phyloP scores from a whole-genome alignment of 352 stramenopile genomes.

The Halophytophthora polymorphica region DNA sequence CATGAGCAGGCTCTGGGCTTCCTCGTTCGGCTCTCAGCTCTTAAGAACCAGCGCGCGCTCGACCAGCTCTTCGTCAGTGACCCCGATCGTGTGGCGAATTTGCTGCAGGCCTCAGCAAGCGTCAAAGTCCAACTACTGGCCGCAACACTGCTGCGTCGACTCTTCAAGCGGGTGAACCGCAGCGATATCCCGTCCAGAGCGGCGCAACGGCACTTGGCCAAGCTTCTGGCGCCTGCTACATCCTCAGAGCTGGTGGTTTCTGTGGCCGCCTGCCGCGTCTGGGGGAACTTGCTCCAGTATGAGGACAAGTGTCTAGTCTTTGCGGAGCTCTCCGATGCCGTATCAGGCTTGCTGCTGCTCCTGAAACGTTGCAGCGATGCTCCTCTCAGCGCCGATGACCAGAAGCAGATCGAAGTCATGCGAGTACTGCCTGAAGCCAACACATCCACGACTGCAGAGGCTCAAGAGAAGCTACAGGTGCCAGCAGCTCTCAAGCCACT shows the following conservation, averaged over 20 bases:
- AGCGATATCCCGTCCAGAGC: conserved; percentile 32
- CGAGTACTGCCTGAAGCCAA: conserved; percentile 1
- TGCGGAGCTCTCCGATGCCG: conserved; percentile 29
- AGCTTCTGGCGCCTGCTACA: conserved; percentile 25
- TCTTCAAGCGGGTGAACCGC: conserved; percentile 60
- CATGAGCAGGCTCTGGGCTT: conserved; percentile 51
- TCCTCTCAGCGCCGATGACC: background rate
- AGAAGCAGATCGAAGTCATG: background rate
- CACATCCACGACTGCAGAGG: conserved; percentile 2
- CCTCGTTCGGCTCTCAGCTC: conserved; percentile 39
- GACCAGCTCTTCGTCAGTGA: conserved; percentile 39
- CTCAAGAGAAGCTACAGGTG: conserved; percentile 15
- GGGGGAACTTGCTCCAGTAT: conserved; percentile 59
- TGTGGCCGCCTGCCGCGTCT: conserved; percentile 48
- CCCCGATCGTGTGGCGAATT: conserved; percentile 52
- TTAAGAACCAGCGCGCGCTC: conserved; percentile 49
- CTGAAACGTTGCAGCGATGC: conserved; percentile 19
- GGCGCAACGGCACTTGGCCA: conserved; percentile 43
- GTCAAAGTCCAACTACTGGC: conserved; percentile 26
- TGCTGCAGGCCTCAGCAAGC: conserved; percentile 39
- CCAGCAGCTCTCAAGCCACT: conserved; percentile 24
- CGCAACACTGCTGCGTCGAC: conserved; percentile 36
- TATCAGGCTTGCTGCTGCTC: conserved; percentile 40
- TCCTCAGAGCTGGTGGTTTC: conserved; percentile 20
- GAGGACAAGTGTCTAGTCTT: conserved; percentile 56